Percentiles rank a stretch among this genome's conserved stretches.
Evolutionary conservation across 2,329 filamentous ascomycete species (phyloP).

Genomic region (Exophiala calicioides): DNA sequence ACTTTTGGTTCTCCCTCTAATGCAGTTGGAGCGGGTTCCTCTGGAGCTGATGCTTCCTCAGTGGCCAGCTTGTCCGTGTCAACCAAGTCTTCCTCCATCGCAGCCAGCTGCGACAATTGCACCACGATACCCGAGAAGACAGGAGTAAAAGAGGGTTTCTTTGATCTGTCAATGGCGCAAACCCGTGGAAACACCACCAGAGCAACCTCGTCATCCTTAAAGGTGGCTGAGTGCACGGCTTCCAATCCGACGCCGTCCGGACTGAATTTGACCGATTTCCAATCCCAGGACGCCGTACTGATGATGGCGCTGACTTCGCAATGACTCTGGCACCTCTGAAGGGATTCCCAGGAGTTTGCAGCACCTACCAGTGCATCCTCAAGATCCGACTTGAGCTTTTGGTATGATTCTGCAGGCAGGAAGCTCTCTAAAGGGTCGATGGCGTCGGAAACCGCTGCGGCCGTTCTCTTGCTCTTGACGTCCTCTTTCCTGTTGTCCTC

Average conservation of each 20-base stretch:
- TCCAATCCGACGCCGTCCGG: background rate
- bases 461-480: constrained; percentile 10
- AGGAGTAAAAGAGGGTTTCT: constrained; percentile 12
- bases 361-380: constrained; percentile 1
- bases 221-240: constrained; percentile 8
- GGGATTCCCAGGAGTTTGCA: constrained; percentile 8
- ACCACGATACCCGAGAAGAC: constrained; percentile 15
- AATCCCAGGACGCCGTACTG: constrained; percentile 1
- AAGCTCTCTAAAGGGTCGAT: constrained; percentile 5
- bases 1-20: background rate
- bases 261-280: constrained; percentile 5
- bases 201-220: constrained; percentile 6
- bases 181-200: constrained; percentile 16
- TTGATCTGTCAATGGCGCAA: constrained; percentile 17
- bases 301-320: constrained; percentile 13
- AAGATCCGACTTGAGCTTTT: constrained; percentile 5
- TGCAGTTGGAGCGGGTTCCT: background rate
- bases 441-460: constrained; percentile 4
- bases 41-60: no score
- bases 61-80: no score
- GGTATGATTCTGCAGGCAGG: background rate
- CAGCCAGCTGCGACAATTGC: constrained; percentile 9
- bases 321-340: constrained; percentile 14
- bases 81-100: background rate
- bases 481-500: constrained; percentile 4